A percentile compares a stretch with the other conserved stretches of the same genome.
Evolutionary conservation across 2,329 filamentous ascomycete species (phyloP).

Genomic region (Aspergillus ustus): DNA sequence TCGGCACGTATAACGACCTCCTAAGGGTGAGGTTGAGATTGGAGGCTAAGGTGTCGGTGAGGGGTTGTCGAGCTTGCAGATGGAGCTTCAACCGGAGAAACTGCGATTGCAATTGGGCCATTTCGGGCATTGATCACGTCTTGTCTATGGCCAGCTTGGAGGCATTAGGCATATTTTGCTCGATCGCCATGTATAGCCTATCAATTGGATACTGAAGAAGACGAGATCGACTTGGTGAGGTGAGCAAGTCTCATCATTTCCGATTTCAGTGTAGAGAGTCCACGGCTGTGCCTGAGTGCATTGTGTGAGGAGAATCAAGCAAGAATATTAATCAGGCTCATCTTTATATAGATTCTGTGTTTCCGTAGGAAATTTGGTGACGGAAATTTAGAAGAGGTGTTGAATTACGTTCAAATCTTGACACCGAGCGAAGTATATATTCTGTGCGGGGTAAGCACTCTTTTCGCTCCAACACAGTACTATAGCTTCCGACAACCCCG

Average conservation of each 20-base stretch:
- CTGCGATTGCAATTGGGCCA: not conserved
- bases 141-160: not conserved
- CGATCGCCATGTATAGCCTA: slow-evolving; percentile 6
- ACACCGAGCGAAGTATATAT: not conserved
- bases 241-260: slow-evolving; percentile 6
- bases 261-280: not conserved
- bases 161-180: not conserved
- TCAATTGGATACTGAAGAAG: not conserved
- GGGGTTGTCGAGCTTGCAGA: not conserved
- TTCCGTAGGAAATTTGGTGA: not conserved
- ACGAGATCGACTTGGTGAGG: not conserved
- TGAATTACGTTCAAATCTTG: not conserved
- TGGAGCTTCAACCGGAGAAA: not conserved
- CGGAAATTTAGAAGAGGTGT: not conserved
- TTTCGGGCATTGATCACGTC: slow-evolving; percentile 4
- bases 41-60: not conserved
- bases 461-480: not conserved
- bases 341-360: not conserved
- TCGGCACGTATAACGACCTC: not conserved
- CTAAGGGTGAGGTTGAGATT: not conserved
- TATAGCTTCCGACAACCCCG: not conserved
- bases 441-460: not conserved
- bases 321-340: not conserved
- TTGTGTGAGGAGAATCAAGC: not conserved
- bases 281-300: not conserved